Base-by-base conservation (phyloP, 108 stramenopile species). In the Aurantiochytrium sp. region DNA sequence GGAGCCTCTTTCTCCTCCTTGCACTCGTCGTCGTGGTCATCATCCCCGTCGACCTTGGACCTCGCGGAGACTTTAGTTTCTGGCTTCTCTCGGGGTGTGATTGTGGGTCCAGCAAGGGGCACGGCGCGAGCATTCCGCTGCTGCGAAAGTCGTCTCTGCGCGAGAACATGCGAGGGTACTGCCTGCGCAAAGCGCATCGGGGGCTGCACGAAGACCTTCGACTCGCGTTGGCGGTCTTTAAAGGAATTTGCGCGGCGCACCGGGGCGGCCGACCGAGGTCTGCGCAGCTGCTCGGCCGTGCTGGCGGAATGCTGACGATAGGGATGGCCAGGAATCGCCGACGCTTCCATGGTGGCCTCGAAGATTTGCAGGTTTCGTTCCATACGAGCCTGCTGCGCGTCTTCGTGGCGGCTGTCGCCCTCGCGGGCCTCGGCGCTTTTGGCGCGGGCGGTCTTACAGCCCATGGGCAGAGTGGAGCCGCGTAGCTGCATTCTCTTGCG, bases 291-390 rank as follows among this genome's bases (percentile, higher is more conserved):
- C 1, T 65, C 59, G 6, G 59, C 59, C 10, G 59, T 65, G 34
- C 59, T 65, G 34, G 59, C 59, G 59, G 59, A 65, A 65, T 65
- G 59, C 59, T 65, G 59, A 17, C 59, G 59, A 65, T 34, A 65
- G 22, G 59, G 59, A 19, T 30, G 59, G 2, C 32, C 32, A 34
- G 59, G 59, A 34, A 65, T 34, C 8, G 27, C 32, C 10, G 59
- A 65, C 8, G 27, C 8, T 24, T 30, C 34, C 10, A 34, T 27
- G 8, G 59, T 65, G 34, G 59, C 34, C 3, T 65, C 24, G 34
- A 65, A 65, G 22, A 65, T 19, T 65, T 65, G 27, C 6, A 65
- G 59, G 19, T 65, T 65, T 65, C 59, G 59, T 27, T 65, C 59
- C 59, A 65, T 65, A 27, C 59, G 59, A 65, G 59, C 4, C 19